A percentile compares a stretch with the other conserved stretches of the same genome.
Conservation (phyloP, 768 basidiomycete species). For the Coprinellus micaceus region DNA sequence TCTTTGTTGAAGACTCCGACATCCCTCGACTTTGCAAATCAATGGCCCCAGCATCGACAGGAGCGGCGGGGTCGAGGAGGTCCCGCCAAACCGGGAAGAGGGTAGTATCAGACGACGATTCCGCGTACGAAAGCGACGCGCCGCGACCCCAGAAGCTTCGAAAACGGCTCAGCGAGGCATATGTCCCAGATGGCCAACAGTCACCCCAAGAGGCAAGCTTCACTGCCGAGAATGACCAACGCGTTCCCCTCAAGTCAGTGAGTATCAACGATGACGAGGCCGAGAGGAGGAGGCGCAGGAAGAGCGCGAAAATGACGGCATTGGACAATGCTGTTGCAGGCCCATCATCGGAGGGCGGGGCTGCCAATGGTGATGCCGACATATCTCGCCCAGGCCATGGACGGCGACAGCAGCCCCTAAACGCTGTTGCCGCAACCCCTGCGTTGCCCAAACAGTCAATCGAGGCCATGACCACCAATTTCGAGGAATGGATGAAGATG, state of each 20-base stretch:
- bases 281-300: conserved; percentile 78
- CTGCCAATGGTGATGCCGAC: conserved; percentile 36
- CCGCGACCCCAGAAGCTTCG: conserved; percentile 41
- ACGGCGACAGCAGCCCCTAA: conserved; percentile 61
- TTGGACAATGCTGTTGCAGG: conserved; percentile 58
- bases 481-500: conserved; percentile 99
- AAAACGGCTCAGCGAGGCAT: conserved; percentile 62
- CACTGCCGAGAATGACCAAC: conserved; percentile 31
- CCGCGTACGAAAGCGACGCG: conserved; percentile 35
- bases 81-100: conserved; percentile 33
- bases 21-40: not conserved
- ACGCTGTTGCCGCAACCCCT: conserved; percentile 51
- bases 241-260: conserved; percentile 42
- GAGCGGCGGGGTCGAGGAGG: conserved; percentile 37
- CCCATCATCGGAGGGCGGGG: conserved; percentile 49
- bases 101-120: conserved; percentile 28
- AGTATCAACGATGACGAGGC: conserved; percentile 82
- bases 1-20: conserved; percentile 36
- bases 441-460: conserved; percentile 59
- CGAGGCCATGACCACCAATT: conserved; percentile 89
- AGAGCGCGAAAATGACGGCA: conserved; percentile 64
- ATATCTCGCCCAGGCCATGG: conserved; percentile 37
- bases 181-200: conserved; percentile 35
- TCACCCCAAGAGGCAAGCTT: conserved; percentile 27
- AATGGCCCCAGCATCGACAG: conserved; percentile 20